Evolutionary conservation across 73 alveolate species (phyloP), one percentile per base, ranked within the genome.

Genomic region (Symbiodinium pilosum): DNA sequence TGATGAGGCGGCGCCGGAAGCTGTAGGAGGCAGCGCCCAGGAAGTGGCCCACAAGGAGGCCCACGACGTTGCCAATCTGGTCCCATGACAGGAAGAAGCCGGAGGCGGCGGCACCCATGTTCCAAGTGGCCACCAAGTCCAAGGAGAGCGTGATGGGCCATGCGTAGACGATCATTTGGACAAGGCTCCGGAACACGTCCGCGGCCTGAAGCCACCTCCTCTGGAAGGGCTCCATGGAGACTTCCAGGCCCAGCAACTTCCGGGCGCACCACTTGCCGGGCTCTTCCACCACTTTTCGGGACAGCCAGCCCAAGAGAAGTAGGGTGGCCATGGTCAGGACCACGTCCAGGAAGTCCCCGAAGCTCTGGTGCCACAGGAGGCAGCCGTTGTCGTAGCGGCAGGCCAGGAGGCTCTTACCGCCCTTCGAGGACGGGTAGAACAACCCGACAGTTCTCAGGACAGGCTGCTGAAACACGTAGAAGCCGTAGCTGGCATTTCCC

Each of bases 161-260:
- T 8, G 77, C 77, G 77, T 64, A 64, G 77, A 64, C 77, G 41
- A 64, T 64, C 77, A 64, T 64, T 36, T 64, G 77, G 16, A 64
- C 77, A 32, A 64, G 30, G 77, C 77, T 64, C 77, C 77, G 32
- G 36, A 64, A 21, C 77, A 64, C 77, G 77, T 64, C 77, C 1
- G 77, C 77, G 36, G 77, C 77, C 77, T 64, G 77, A 32, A 64
- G 32, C 77, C 77, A 64, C 77, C 77, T 64, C 77, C 77, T 64
- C 38, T 64, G 77, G 32, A 64, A 64, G 77, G 77, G 14, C 38
- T 21, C 77, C 11, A 36, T 21, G 40, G 77, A 64, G 77, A 30
- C 16, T 28, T 64, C 77, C 12, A 26, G 77, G 38, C 77, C 77
- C 32, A 64, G 11, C 30, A 64, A 16, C 32, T 18, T 64, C 36